These are phyloP conservation scores for Monilinia fructigena DNA, from an alignment of 2,329 filamentous ascomycete genomes.

Conservation along the genomic window DNA sequence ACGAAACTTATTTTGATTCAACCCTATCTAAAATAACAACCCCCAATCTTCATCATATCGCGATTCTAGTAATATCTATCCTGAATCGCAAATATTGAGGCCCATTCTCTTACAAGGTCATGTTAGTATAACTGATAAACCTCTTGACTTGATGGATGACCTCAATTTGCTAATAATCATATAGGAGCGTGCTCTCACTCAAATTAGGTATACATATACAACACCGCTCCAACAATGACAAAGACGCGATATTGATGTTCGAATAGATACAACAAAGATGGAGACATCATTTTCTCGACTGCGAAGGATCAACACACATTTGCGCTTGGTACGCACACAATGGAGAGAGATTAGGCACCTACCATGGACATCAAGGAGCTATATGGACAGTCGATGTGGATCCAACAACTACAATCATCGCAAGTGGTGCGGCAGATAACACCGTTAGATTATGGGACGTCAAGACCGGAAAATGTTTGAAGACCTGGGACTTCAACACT, in stretches of 20 bases:
- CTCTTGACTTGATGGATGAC: constrained; percentile 10
- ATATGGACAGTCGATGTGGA: constrained; percentile 99
- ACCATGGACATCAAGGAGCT: constrained; percentile 94
- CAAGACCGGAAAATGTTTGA: constrained; percentile 86
- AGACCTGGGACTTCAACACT: constrained; percentile 97
- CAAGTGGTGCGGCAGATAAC: constrained; percentile 96
- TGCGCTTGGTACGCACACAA: constrained; percentile 98
- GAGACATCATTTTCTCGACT: constrained; percentile 93
- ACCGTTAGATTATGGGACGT: constrained; percentile 97
- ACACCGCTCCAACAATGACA: constrained; percentile 22
- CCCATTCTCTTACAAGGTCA: constrained; percentile 95
- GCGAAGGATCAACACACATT: constrained; percentile 95
- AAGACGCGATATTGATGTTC: constrained; percentile 29
- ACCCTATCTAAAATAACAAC: constrained; percentile 17
- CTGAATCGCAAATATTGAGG: constrained; percentile 73
- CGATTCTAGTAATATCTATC: constrained; percentile 17
- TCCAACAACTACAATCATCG: constrained; percentile 86
- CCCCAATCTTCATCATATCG: constrained; percentile 14
- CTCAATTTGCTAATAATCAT: constrained; percentile 19
- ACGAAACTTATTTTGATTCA: constrained; percentile 21
- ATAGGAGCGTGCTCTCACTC: constrained; percentile 86
- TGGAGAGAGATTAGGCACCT: constrained; percentile 94
- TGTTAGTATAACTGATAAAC: constrained; percentile 49
- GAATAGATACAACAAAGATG: constrained; percentile 81
- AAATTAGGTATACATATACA: constrained; percentile 74